Percentiles rank a stretch among this genome's conserved stretches.
Conservation (phyloP, 805 yeast species). For the Henningerozyma blattae region DNA sequence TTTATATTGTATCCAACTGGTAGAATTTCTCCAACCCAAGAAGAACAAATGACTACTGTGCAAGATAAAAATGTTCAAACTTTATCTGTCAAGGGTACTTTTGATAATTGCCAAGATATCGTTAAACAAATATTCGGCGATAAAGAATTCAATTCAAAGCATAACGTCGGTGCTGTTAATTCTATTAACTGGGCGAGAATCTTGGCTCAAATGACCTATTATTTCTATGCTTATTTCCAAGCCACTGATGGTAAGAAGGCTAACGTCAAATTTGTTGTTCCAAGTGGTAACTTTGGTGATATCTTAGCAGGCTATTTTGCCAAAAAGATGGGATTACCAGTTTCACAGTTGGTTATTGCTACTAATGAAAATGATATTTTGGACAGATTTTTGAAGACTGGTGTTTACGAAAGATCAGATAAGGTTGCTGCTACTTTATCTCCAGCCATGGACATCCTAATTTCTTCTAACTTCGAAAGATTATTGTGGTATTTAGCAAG, state of each 20-base stretch:
- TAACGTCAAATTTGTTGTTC: conserved; percentile 78
- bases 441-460: conserved; percentile 97
- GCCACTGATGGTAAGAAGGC: conserved; percentile 29
- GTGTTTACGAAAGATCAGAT: conserved; percentile 64
- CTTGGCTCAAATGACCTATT: conserved; percentile 93
- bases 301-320: conserved; percentile 95
- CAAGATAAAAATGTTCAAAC: conserved; percentile 89
- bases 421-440: conserved; percentile 81
- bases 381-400: conserved; percentile 82
- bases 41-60: conserved; percentile 97
- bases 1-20: conserved; percentile 96
- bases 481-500: conserved; percentile 88
- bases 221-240: conserved; percentile 84
- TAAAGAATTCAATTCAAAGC: conserved; percentile 69
- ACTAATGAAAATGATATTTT: conserved; percentile 93
- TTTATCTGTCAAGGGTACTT: conserved; percentile 87
- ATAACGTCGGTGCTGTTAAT: conserved; percentile 95
- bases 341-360: conserved; percentile 78
- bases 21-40: conserved; percentile 94
- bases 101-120: conserved; percentile 96
- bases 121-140: conserved; percentile 92
- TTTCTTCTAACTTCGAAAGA: conserved; percentile 93
- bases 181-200: conserved; percentile 99
- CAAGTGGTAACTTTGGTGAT: conserved; percentile 98
- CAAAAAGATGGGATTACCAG: conserved; percentile 88